phyloP scores from a whole-genome alignment of 2,329 filamentous ascomycete species.

The Fonsecaea nubica region DNA sequence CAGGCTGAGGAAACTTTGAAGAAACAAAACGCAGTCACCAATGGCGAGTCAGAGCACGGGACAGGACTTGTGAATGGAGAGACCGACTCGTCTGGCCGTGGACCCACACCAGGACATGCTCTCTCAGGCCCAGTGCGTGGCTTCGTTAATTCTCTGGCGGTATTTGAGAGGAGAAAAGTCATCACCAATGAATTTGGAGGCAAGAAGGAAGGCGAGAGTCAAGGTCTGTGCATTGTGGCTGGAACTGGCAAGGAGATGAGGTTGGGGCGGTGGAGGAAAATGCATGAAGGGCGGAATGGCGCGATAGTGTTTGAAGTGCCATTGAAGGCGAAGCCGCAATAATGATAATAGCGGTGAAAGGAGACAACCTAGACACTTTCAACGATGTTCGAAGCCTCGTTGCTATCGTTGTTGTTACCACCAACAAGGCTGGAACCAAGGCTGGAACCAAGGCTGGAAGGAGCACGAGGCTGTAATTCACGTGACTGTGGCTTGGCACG shows the following conservation, averaged over 20 bases:
- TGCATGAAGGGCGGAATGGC: slow-evolving; percentile 71
- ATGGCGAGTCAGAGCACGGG: not conserved
- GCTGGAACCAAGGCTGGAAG: not conserved
- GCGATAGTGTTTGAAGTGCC: slow-evolving; percentile 88
- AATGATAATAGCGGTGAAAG: not conserved
- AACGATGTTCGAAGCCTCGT: not conserved
- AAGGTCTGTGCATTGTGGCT: slow-evolving; percentile 80
- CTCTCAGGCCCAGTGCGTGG: slow-evolving; percentile 54
- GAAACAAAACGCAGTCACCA: slow-evolving; percentile 23
- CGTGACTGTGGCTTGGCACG: slow-evolving; percentile 15
- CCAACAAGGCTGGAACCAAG: too few species aligned
- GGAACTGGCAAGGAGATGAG: slow-evolving; percentile 86
- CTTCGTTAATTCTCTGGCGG: slow-evolving; percentile 84
- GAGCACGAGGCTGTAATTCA: not conserved
- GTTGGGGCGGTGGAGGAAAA: slow-evolving; percentile 78
- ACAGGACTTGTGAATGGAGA: slow-evolving; percentile 23
- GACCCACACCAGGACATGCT: slow-evolving; percentile 39
- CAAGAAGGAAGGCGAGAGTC: slow-evolving; percentile 52
- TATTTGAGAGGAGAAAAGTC: slow-evolving; percentile 82
- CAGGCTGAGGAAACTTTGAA: slow-evolving; percentile 36
- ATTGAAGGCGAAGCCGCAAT: slow-evolving; percentile 37
- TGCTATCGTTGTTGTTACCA: not conserved
- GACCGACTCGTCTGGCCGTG: slow-evolving; percentile 19
- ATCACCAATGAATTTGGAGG: slow-evolving; percentile 59
- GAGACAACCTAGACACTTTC: not conserved